phyloP scores from a whole-genome alignment of 495 filamentous ascomycete species.

The Podospora appendiculata region DNA sequence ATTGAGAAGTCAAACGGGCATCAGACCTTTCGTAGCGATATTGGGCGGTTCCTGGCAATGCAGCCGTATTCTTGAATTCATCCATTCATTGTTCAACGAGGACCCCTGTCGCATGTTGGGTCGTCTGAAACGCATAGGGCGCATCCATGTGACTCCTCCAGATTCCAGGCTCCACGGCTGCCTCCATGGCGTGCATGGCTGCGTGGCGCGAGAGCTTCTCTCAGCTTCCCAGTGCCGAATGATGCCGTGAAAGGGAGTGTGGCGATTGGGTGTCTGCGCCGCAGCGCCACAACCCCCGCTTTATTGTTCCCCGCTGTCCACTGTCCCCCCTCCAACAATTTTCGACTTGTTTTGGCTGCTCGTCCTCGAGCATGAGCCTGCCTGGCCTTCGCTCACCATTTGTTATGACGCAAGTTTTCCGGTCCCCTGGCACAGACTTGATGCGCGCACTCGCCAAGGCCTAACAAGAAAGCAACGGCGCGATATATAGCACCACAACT shows the following conservation, averaged over 20 bases:
- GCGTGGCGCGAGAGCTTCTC: too few species aligned
- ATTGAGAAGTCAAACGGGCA: too few species aligned
- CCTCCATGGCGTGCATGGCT: too few species aligned
- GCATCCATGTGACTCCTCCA: too few species aligned
- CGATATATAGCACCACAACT: neutral
- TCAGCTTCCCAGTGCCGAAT: too few species aligned
- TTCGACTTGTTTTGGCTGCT: neutral
- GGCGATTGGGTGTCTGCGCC: slow-evolving; percentile 11
- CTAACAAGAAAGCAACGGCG: neutral
- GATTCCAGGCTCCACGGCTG: too few species aligned
- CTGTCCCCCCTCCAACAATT: neutral
- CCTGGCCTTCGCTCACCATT: neutral
- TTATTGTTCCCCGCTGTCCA: slow-evolving; percentile 4
- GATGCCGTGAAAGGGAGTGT: neutral
- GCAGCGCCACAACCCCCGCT: slow-evolving; percentile 10
- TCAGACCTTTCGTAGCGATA: neutral
- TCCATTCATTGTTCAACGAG: too few species aligned
- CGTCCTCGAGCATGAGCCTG: neutral
- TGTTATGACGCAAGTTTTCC: slow-evolving; percentile 26
- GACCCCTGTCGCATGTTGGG: too few species aligned
- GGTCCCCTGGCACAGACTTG: slow-evolving; percentile 12
- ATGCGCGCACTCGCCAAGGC: neutral
- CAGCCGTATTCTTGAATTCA: too few species aligned
- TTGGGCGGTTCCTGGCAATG: too few species aligned
- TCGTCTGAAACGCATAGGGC: too few species aligned